Percentiles rank a stretch among this genome's conserved stretches.
Conservation (phyloP, 768 basidiomycete species). For the Suillus tomentosus region DNA sequence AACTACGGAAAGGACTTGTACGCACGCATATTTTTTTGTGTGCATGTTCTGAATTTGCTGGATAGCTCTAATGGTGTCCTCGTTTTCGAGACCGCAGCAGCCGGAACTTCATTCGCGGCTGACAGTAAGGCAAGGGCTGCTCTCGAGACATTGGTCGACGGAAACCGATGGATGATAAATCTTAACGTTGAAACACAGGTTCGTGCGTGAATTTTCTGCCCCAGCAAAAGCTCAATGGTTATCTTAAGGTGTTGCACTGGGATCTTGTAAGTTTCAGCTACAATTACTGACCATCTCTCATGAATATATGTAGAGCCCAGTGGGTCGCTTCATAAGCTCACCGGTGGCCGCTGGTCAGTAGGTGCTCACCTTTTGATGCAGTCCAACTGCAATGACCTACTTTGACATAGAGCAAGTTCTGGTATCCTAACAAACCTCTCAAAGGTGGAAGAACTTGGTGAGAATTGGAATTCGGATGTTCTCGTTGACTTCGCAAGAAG, state of each 20-base stretch:
- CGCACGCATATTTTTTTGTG: constrained; percentile 16
- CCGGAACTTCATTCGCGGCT: constrained; percentile 59
- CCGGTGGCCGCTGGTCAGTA: constrained; percentile 52
- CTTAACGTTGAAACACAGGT: constrained; percentile 55
- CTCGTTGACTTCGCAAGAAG: constrained; percentile 41
- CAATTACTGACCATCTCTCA: background rate
- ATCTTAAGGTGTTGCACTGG: constrained; percentile 52
- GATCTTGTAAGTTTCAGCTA: constrained; percentile 56
- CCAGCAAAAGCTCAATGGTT: background rate
- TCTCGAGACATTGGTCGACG: constrained; percentile 58
- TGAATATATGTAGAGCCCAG: constrained; percentile 46
- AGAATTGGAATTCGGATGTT: constrained; percentile 49
- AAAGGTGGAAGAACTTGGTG: constrained; percentile 49
- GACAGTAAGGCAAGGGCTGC: constrained; percentile 43
- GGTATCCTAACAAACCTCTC: constrained; percentile 61
- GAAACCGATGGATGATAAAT: constrained; percentile 71
- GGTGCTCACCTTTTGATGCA: constrained; percentile 15
- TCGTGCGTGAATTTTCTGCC: background rate
- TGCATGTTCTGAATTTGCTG: background rate
- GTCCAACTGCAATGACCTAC: background rate
- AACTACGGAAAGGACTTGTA: constrained; percentile 64
- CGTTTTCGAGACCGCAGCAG: constrained; percentile 60
- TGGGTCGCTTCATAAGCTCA: constrained; percentile 69
- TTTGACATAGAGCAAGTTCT: constrained; percentile 48
- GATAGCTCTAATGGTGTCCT: constrained; percentile 61